phyloP scores from a whole-genome alignment of 139 green algal species.

The Zygnema cylindricum region DNA sequence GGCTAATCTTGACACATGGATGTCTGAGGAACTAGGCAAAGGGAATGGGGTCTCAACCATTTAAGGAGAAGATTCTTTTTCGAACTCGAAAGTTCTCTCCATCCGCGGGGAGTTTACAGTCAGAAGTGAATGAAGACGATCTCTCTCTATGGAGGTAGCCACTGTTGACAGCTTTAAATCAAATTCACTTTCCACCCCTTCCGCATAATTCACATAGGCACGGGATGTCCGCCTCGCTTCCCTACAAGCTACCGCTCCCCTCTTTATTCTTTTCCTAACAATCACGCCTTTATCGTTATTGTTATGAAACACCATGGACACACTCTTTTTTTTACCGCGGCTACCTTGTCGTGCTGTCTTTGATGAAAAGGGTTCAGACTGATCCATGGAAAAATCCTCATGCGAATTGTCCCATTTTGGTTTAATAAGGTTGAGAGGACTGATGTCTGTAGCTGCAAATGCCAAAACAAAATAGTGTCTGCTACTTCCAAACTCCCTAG shows the following conservation, averaged over 20 bases:
- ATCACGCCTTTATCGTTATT: background rate
- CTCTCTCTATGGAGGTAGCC: background rate
- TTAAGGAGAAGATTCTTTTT: background rate
- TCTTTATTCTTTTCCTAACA: background rate
- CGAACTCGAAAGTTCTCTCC: background rate
- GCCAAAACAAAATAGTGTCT: background rate
- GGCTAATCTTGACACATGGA: slow-evolving; percentile 2
- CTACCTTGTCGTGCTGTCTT: too few relatives aligned
- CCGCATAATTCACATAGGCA: too few relatives aligned
- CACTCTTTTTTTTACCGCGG: background rate
- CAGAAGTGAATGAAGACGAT: background rate
- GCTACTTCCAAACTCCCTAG: background rate
- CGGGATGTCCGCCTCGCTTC: too few relatives aligned
- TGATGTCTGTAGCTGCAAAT: background rate
- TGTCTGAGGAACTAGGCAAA: slow-evolving; percentile 32
- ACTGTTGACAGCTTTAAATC: background rate
- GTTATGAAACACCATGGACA: background rate
- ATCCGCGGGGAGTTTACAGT: background rate
- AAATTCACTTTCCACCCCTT: background rate
- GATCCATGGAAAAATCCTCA: background rate
- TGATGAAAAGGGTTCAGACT: too few relatives aligned
- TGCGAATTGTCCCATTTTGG: background rate
- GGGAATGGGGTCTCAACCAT: slow-evolving; percentile 7
- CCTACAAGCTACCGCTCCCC: too few relatives aligned
- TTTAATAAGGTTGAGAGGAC: too few relatives aligned